A percentile compares a stretch with the other conserved stretches of the same genome.
These are phyloP conservation scores for Striga asiatica DNA, from an alignment of 257 asterid species.

Conservation along the genomic window DNA sequence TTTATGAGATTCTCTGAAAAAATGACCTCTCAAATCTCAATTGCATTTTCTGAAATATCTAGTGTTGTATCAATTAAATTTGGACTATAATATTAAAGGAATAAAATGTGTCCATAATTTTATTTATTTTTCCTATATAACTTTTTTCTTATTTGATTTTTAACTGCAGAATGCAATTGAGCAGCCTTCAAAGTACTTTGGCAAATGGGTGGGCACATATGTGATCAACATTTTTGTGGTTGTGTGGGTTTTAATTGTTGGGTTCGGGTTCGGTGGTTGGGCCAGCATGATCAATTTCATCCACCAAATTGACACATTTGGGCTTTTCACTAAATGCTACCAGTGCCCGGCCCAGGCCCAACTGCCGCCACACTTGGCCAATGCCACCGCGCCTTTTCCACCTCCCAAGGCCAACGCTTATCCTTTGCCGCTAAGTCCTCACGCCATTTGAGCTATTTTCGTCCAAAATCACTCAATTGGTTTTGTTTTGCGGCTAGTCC, in stretches of 20 bases:
- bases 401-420: conserved; percentile 31
- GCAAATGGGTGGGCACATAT: conserved; percentile 76
- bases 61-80: too few relatives aligned
- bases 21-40: too few relatives aligned
- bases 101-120: too few relatives aligned
- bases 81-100: too few relatives aligned
- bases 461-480: not conserved
- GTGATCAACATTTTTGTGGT: conserved; percentile 68
- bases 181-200: conserved; percentile 71
- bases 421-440: conserved; percentile 14
- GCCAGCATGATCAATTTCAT: conserved; percentile 76
- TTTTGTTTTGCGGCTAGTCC: too few relatives aligned
- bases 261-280: conserved; percentile 97
- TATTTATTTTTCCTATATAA: not conserved
- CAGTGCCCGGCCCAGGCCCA: conserved; percentile 56
- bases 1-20: not conserved
- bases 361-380: conserved; percentile 25
- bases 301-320: conserved; percentile 85
- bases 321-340: conserved; percentile 91
- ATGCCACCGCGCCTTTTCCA: conserved; percentile 36
- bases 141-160: not conserved
- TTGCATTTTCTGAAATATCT: not conserved
- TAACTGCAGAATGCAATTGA: conserved; percentile 94
- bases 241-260: conserved; percentile 76
- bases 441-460: conserved; percentile 10